These are phyloP conservation scores for Fusarium sp. DNA, from an alignment of 2,329 filamentous ascomycete genomes.

Conservation along the genomic window DNA sequence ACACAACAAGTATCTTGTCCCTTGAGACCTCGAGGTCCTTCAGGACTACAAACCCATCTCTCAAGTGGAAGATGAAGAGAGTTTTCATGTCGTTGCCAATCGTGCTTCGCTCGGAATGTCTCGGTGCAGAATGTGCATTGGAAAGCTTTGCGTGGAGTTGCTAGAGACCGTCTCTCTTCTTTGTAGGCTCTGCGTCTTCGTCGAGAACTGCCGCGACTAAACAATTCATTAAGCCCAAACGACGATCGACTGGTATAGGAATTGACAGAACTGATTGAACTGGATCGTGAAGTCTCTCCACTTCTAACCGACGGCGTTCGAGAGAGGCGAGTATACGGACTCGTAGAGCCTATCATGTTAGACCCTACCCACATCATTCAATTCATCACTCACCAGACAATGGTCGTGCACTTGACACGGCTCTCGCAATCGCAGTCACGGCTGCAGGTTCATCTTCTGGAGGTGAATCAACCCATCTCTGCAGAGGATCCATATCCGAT, in stretches of 20 bases:
- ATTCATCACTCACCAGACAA: constrained; percentile 18
- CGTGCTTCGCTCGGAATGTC: constrained; percentile 58
- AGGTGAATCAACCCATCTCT: constrained; percentile 49
- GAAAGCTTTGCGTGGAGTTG: constrained; percentile 40
- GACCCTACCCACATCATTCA: background rate
- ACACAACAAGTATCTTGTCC: constrained; percentile 50
- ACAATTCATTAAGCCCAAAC: constrained; percentile 24
- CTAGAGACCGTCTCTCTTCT: constrained; percentile 22
- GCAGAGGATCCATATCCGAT: constrained; percentile 41
- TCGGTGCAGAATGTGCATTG: constrained; percentile 61
- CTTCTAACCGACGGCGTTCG: constrained; percentile 29
- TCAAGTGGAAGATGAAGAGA: constrained; percentile 58
- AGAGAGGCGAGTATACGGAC: constrained; percentile 26
- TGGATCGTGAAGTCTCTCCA: constrained; percentile 21
- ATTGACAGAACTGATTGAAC: constrained; percentile 37
- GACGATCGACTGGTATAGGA: constrained; percentile 30
- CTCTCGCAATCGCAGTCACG: constrained; percentile 47
- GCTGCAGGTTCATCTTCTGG: constrained; percentile 48
- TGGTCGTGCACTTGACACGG: constrained; percentile 35
- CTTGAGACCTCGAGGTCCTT: constrained; percentile 51
- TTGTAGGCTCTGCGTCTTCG: constrained; percentile 33
- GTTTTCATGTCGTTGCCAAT: constrained; percentile 63
- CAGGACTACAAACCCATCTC: constrained; percentile 58
- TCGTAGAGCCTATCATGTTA: constrained; percentile 24
- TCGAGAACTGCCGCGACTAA: constrained; percentile 29